Percentiles rank a stretch among this genome's conserved stretches.
Evolutionary conservation across 306 rosid genomes (phyloP).

Genomic region (Vicia villosa): DNA sequence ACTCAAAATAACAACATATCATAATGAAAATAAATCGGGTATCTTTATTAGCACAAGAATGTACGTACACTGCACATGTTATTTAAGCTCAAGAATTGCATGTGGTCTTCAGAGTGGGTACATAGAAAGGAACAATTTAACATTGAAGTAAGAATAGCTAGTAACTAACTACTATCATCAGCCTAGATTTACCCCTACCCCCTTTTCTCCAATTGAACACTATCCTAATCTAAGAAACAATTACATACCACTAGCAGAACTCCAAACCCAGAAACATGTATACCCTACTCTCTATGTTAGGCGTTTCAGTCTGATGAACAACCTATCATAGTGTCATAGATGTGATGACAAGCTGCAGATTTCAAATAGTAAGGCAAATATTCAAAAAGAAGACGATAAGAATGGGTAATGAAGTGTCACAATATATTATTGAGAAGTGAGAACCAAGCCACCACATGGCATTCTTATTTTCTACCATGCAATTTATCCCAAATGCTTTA

Average conservation of each 20-base stretch:
- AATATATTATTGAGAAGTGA: conserved; percentile 3
- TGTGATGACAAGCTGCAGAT: conserved; percentile 4
- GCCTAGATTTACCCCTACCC: background rate
- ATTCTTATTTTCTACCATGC: background rate
- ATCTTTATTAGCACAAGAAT: conserved; percentile 6
- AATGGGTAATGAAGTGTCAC: background rate
- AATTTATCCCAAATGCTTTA: conserved; percentile 14
- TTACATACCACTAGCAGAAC: conserved; percentile 2
- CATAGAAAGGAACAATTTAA: conserved; percentile 18
- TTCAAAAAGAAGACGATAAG: conserved; percentile 5
- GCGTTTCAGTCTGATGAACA: conserved; percentile 6
- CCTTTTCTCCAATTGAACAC: conserved; percentile 1
- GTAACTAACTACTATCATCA: background rate
- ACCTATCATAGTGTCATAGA: background rate
- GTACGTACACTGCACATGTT: conserved; percentile 15
- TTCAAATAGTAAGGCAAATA: background rate
- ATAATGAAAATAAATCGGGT: background rate
- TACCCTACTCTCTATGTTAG: conserved; percentile 6
- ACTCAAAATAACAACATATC: background rate
- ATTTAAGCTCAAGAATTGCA: conserved; percentile 1
- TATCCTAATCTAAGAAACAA: conserved; percentile 20
- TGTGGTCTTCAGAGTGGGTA: conserved; percentile 1
- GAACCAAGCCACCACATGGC: background rate
- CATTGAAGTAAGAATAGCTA: background rate
- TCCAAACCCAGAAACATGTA: conserved; percentile 18